phyloP scores from a whole-genome alignment of 495 filamentous ascomycete species.

The Corynascus novoguineensis region DNA sequence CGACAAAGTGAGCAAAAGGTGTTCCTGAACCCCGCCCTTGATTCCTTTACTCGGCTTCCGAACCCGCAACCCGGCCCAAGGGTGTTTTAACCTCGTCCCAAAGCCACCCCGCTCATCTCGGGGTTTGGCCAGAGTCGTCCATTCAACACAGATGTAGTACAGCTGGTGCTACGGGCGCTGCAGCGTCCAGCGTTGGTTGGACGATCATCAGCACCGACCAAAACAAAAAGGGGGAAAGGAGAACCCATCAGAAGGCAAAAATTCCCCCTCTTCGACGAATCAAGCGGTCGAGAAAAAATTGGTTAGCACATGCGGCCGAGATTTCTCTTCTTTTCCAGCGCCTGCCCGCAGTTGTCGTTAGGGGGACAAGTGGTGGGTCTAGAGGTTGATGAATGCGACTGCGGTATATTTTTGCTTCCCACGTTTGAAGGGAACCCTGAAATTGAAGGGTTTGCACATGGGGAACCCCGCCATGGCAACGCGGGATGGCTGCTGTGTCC shows the following conservation, averaged over 20 bases:
- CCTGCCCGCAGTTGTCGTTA: background rate
- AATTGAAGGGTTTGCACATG: background rate
- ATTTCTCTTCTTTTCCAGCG: background rate
- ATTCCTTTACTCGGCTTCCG: too few relatives aligned
- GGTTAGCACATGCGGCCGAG: conserved; percentile 3
- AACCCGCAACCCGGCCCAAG: too few relatives aligned
- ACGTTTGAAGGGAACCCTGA: background rate
- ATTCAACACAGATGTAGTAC: too few relatives aligned
- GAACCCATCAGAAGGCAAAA: background rate
- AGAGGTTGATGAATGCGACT: conserved; percentile 7
- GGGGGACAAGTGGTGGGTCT: background rate
- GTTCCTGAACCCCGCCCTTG: too few relatives aligned
- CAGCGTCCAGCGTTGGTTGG: background rate
- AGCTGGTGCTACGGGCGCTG: background rate
- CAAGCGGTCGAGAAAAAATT: conserved; percentile 7
- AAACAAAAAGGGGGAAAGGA: background rate
- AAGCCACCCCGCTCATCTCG: too few relatives aligned
- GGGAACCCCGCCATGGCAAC: conserved; percentile 8
- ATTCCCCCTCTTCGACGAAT: background rate
- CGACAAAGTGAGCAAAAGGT: background rate
- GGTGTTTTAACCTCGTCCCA: background rate
- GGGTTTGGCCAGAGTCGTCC: too few relatives aligned
- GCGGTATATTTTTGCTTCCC: conserved; percentile 17
- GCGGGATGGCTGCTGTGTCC: conserved; percentile 8
- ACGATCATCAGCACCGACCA: background rate